Evolutionary conservation across 345 rosid species (phyloP), one percentile per base, ranked within the genome.

Genomic region (Lagerstroemia speciosa): DNA sequence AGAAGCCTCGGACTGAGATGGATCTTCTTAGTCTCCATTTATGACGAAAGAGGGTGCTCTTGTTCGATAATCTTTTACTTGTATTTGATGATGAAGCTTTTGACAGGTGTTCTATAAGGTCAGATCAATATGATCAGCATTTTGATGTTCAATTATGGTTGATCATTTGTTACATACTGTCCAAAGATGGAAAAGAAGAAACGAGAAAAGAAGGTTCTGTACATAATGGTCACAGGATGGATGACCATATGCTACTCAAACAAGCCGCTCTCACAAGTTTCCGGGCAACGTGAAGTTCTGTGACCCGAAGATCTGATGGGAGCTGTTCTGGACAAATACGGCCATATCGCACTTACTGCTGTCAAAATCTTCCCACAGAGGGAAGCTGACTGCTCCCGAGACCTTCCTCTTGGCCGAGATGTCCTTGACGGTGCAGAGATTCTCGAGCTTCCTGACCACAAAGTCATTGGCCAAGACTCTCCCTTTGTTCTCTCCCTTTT

Each of bases 341-440:
- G 74, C 84, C 63, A 87, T 34, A 2, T 90, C 91, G 68, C 91
- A 93, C 79, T 89, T 93, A 78, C 52, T 67, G 76, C 78, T 46
- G 69, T 82, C 82, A 88, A 90, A 93, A 57, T 82, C 79, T 37
- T 89, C 91, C 98, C 97, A 89, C 0, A 93, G 77, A 16, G 84
- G 67, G 72, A 93, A 89, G 69, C 73, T 86, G 33, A 82, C 83
- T 5, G 82, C 87, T 67, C 88, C 93, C 0, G 91, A 80, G 12
- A 93, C 77, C 4, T 77, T 64, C 77, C 86, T 91, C 86, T 80
- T 91, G 12, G 89, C 73, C 12, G 94, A 69, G 6, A 80, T 26
- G 72, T 91, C 96, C 74, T 84, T 86, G 50, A 85, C 82, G 34
- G 83, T 76, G 75, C 86, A 83, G 68, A 93, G 83, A 82, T 85